A percentile compares a stretch with the other conserved stretches of the same genome.
phyloP scores from a whole-genome alignment of 2,329 filamentous ascomycete species.

The Didymella segeticola region DNA sequence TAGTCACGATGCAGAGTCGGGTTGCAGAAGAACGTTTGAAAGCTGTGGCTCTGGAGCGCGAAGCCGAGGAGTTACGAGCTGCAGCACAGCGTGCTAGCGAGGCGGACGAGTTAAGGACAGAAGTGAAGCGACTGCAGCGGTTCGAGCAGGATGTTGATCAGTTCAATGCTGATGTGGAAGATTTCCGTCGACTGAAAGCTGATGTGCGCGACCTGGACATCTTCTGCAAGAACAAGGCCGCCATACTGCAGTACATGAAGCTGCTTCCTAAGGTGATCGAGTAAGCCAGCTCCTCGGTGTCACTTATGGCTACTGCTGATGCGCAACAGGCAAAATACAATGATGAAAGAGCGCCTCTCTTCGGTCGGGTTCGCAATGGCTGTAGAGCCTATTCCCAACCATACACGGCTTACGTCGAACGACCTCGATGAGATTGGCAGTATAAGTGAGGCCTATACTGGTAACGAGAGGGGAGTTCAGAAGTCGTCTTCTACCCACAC shows the following conservation, averaged over 20 bases:
- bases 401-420: slow-evolving; percentile 13
- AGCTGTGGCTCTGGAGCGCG: slow-evolving; percentile 34
- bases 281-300: slow-evolving; percentile 19
- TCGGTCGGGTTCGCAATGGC: slow-evolving; percentile 38
- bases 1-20: slow-evolving; percentile 40
- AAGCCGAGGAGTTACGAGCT: slow-evolving; percentile 24
- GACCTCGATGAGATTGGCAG: slow-evolving; percentile 21
- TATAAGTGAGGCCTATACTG: slow-evolving; percentile 1
- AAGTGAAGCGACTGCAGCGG: slow-evolving; percentile 26
- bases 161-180: slow-evolving; percentile 2
- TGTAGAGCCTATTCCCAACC: slow-evolving; percentile 36
- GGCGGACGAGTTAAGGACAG: slow-evolving; percentile 17
- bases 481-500: slow-evolving; percentile 36
- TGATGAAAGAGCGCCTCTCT: slow-evolving; percentile 38
- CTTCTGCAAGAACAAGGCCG: slow-evolving; percentile 31
- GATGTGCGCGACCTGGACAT: slow-evolving; percentile 29
- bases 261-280: slow-evolving; percentile 36
- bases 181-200: slow-evolving; percentile 21
- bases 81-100: slow-evolving; percentile 13
- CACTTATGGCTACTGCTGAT: slow-evolving; percentile 14
- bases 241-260: slow-evolving; percentile 37
- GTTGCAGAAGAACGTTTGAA: slow-evolving; percentile 45
- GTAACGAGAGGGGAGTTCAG: slow-evolving; percentile 1
- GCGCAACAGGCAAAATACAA: slow-evolving; percentile 34
- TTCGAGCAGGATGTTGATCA: slow-evolving; percentile 30